Evolutionary conservation across 1,139 yeast genomes (phyloP).

Genomic region (Schwanniomyces etchellsii): DNA sequence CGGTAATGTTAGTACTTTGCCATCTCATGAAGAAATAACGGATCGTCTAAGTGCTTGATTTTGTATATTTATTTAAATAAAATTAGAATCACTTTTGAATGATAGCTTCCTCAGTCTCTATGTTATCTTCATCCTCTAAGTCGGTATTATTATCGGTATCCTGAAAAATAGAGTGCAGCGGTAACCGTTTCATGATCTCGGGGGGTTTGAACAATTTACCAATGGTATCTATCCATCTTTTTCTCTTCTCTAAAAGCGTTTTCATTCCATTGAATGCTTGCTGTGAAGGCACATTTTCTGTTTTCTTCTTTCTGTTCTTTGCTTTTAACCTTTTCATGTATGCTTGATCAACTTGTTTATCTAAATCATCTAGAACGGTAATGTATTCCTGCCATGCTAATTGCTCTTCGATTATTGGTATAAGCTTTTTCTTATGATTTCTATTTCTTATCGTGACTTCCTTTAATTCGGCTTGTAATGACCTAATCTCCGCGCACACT

Average conservation of each 20-base stretch:
- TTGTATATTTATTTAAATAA: constrained; percentile 2
- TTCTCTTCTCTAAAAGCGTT: constrained; percentile 77
- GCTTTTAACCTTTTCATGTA: constrained; percentile 78
- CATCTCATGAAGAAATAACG: constrained; percentile 50
- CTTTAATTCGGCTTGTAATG: constrained; percentile 63
- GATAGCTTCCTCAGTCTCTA: constrained; percentile 23
- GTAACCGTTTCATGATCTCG: constrained; percentile 71
- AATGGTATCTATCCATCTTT: constrained; percentile 82
- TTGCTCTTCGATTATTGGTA: constrained; percentile 81
- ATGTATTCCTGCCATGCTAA: constrained; percentile 93
- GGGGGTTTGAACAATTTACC: constrained; percentile 76
- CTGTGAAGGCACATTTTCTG: constrained; percentile 32
- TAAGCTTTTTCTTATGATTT: constrained; percentile 57
- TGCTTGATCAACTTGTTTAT: constrained; percentile 95
- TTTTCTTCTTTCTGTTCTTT: constrained; percentile 76
- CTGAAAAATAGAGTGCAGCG: constrained; percentile 51
- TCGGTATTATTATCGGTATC: constrained; percentile 34
- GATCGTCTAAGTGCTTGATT: constrained; percentile 19
- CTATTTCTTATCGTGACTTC: constrained; percentile 60
- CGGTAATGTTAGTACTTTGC: constrained; percentile 69
- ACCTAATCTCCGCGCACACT: constrained; percentile 76
- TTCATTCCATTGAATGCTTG: constrained; percentile 71
- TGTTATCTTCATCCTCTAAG: constrained; percentile 43
- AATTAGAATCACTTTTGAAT: constrained; percentile 8
- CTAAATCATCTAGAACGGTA: constrained; percentile 85